phyloP scores from a whole-genome alignment of 2,329 filamentous ascomycete species.

The Cladophialophora immunda region DNA sequence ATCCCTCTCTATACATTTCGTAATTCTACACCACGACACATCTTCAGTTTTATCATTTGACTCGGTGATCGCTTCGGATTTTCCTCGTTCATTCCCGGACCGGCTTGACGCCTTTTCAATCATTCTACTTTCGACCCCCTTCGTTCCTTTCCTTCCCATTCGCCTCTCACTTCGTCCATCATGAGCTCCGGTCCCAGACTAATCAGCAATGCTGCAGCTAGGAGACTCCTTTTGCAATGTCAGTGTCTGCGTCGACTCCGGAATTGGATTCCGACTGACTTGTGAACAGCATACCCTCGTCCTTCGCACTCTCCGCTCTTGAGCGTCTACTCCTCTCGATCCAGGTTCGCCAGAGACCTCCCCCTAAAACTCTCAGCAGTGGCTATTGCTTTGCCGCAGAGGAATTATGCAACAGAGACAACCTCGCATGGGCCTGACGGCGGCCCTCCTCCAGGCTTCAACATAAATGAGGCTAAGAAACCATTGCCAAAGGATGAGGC shows the following conservation, averaged over 20 bases:
- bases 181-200: conserved; percentile 42
- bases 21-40: conserved; percentile 13
- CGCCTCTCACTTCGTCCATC: conserved; percentile 13
- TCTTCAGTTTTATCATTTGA: conserved; percentile 28
- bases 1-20: conserved; percentile 15
- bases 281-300: conserved; percentile 32
- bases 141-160: conserved; percentile 17
- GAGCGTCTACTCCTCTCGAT: conserved; percentile 28
- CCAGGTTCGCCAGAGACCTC: conserved; percentile 31
- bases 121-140: conserved; percentile 11
- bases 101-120: conserved; percentile 2
- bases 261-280: conserved; percentile 19
- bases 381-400: conserved; percentile 64
- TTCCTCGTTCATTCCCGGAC: conserved; percentile 21
- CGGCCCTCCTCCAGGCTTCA: conserved; percentile 87
- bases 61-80: conserved; percentile 15
- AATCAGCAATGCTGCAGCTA: conserved; percentile 40
- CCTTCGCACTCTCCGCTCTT: conserved; percentile 29
- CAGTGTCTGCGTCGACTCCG: conserved; percentile 7
- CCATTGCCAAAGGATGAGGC: conserved; percentile 69
- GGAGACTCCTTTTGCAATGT: conserved; percentile 39
- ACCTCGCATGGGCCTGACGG: conserved; percentile 59
- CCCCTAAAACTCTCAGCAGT: conserved; percentile 61
- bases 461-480: conserved; percentile 87
- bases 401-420: conserved; percentile 66